Evolutionary conservation across 208 protist species (phyloP).

Genomic region (Trypanosoma platydactyli): DNA sequence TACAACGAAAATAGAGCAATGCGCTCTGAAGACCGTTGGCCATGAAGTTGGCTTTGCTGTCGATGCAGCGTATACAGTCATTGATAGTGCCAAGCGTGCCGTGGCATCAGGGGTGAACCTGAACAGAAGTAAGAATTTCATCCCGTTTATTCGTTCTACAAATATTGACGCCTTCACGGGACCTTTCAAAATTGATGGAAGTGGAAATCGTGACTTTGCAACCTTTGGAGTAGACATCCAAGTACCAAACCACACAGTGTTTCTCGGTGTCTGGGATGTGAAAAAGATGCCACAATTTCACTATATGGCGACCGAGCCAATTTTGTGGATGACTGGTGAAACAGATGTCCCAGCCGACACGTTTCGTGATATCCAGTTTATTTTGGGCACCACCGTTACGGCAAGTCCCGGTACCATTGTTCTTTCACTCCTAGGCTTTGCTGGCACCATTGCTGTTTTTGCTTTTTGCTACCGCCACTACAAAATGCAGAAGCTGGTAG

Average conservation of each 20-base stretch:
- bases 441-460: slow-evolving; percentile 76
- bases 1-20: slow-evolving; percentile 45
- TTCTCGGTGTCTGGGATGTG: slow-evolving; percentile 65
- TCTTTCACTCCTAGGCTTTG: slow-evolving; percentile 76
- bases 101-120: slow-evolving; percentile 44
- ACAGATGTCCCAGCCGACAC: slow-evolving; percentile 65
- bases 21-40: slow-evolving; percentile 40
- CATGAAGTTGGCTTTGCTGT: slow-evolving; percentile 61
- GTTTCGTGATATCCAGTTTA: slow-evolving; percentile 82
- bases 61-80: slow-evolving; percentile 70
- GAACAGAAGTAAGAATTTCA: slow-evolving; percentile 43
- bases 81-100: slow-evolving; percentile 54
- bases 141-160: slow-evolving; percentile 55
- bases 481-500: slow-evolving; percentile 75
- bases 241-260: slow-evolving; percentile 34
- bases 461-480: slow-evolving; percentile 89
- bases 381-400: slow-evolving; percentile 59
- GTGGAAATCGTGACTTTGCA: slow-evolving; percentile 69
- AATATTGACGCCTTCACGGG: slow-evolving; percentile 60
- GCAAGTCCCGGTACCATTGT: slow-evolving; percentile 81
- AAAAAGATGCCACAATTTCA: slow-evolving; percentile 36
- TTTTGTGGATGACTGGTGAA: slow-evolving; percentile 71
- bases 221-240: slow-evolving; percentile 72
- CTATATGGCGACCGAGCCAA: slow-evolving; percentile 29
- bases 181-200: slow-evolving; percentile 60